Evolutionary conservation across 805 yeast species (phyloP).

Genomic region (Metschnikowia cubensis): DNA sequence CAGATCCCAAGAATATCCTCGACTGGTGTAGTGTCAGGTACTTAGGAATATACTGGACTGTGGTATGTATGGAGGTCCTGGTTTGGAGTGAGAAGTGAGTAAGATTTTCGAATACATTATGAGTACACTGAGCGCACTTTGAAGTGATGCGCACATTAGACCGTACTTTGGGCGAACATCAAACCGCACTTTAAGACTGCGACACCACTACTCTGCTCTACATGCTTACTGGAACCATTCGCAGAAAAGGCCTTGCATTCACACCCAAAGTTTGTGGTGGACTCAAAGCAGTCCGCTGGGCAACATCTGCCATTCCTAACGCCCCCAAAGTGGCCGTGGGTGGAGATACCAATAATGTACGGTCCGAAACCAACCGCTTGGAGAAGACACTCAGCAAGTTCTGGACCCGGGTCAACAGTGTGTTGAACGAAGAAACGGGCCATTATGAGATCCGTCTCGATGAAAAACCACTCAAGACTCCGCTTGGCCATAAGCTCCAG

Average conservation of each 20-base stretch:
- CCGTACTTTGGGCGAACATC: no score
- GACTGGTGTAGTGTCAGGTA: no score
- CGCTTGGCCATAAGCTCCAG: constrained; percentile 66
- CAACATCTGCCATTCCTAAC: not conserved
- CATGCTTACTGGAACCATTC: not conserved
- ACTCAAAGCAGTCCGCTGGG: constrained; percentile 1
- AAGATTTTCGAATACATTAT: no score
- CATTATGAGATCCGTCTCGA: constrained; percentile 62
- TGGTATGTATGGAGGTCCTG: no score
- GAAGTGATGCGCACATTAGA: no score
- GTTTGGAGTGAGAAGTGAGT: no score
- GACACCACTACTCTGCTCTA: no score
- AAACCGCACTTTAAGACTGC: no score
- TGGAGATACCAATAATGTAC: constrained; percentile 35
- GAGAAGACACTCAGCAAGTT: constrained; percentile 68
- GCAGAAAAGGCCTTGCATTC: not conserved
- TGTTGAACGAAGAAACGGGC: constrained; percentile 23
- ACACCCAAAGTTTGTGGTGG: no score
- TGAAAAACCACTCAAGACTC: constrained; percentile 75
- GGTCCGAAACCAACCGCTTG: constrained; percentile 63
- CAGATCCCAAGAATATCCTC: no score
- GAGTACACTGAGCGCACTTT: no score
- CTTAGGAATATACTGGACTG: no score
- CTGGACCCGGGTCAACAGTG: constrained; percentile 72
- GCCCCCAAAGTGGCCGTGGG: constrained; percentile 37